Base-by-base conservation (phyloP, 2,329 filamentous ascomycete species). In the Aspergillus aculeatus region DNA sequence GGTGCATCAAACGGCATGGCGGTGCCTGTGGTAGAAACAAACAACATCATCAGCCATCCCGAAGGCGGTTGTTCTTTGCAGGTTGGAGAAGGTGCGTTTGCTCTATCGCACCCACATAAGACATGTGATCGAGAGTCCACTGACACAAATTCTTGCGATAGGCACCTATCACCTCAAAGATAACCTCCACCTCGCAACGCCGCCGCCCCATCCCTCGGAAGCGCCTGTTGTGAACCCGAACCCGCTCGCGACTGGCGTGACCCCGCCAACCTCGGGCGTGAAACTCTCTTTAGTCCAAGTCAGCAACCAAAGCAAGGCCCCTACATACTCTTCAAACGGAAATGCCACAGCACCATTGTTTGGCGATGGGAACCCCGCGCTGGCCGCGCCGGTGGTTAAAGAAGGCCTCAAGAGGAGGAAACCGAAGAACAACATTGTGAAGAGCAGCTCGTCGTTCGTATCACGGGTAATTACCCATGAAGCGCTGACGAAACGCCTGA, bases 381-480 rank as follows among this genome's bases (percentile, higher is more conserved):
- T 98, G 31, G 80, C 83, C 11, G 73, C 86, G 3, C 81, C 83
- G 19, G 83, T 84, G 54, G 81, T 91, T 70, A 91, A 93, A 69
- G 83, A 85, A 47, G 79, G 80, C 10, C 73, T 81, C 24, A 97
- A 97, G 81, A 85, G 87, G 73, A 86, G 89, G 71, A 99, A 99
- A 75, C 95, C 95, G 2, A 99, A 98, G 83, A 98, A 94, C 77
- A 98, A 96, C 75, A 95, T 99, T 75, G 88, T 94, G 55, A 99
- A 99, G 82, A 98, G 92, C 79, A 98, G 96, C 76, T 99, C 95
- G 10, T 96, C 94, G 0, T 99, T 97, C 72, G 95, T 99, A 31
- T 97, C 94, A n/a, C 83, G 95, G 57, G 94, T 97, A 32, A 96
- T 98, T 64, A 88, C 92, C 16, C 91, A 96, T 70, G 95, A 99